These are phyloP conservation scores for Pyracantha coccinea DNA, from an alignment of 331 rosid genomes.

Conservation along the genomic window DNA sequence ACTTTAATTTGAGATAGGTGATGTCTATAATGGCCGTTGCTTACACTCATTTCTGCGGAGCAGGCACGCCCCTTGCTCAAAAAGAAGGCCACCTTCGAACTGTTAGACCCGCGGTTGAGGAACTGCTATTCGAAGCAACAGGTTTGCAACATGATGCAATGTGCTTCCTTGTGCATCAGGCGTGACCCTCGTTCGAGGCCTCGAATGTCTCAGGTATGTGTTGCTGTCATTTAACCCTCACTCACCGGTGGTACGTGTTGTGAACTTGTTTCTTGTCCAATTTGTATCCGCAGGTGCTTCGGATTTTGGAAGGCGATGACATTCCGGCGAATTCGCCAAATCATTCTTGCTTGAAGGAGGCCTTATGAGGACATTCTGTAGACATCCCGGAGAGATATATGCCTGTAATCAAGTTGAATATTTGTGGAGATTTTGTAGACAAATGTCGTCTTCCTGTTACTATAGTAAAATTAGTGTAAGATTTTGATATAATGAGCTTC, in stretches of 20 bases:
- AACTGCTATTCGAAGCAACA: conserved; percentile 48
- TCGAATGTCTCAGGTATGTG: conserved; percentile 83
- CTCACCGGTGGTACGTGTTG: too few species aligned
- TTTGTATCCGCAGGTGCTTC: conserved; percentile 51
- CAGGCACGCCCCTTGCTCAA: conserved; percentile 83
- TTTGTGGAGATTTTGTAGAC: too few species aligned
- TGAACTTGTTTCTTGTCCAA: neutral
- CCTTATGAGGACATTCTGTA: neutral
- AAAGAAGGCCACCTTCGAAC: conserved; percentile 39
- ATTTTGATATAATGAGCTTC: too few species aligned
- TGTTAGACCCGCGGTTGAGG: conserved; percentile 64
- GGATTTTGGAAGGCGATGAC: conserved; percentile 84
- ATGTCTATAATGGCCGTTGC: neutral
- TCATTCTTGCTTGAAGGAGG: neutral
- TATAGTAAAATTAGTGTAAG: too few species aligned
- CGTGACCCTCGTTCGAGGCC: conserved; percentile 70
- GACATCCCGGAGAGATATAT: neutral
- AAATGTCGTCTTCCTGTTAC: too few species aligned
- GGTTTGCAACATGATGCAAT: conserved; percentile 59
- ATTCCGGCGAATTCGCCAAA: conserved; percentile 20
- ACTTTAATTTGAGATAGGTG: neutral
- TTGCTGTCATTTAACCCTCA: neutral
- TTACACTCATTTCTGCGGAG: conserved; percentile 8
- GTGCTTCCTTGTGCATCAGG: conserved; percentile 72
- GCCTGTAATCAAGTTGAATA: neutral